Evolutionary conservation across 2,329 filamentous ascomycete species (phyloP), one percentile per base, ranked within the genome.

Genomic region (Dryadomyces quercivorus): DNA sequence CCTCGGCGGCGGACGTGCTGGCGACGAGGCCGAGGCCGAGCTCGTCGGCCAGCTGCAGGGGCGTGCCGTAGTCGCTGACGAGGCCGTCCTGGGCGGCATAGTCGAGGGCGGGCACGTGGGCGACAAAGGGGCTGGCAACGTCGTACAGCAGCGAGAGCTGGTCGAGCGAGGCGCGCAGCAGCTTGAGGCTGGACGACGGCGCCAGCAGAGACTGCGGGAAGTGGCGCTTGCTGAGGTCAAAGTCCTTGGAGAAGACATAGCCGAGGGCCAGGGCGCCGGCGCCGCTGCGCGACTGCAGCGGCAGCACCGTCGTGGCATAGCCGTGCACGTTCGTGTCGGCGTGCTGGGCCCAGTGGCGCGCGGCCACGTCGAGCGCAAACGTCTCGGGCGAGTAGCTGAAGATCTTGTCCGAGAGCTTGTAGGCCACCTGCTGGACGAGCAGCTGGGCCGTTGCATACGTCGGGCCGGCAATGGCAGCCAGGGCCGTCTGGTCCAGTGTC

Each of bases 171-270:
- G 84, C 75, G 45, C 90, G 86, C 64, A 98, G 78, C 65, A 86
- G 85, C 57, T 82, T 81, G 60, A 98, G 75, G 60, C 85, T 92
- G 48, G 88, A 83, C 0, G 90, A 91, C 2, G 90, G 88, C 10
- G 90, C 92, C 59, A 98, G 72, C 59, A 98, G 83, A 16, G 88
- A 84, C 76, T 98, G 93, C 2, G 93, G 92, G 56, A 96, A 84
- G 66, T 93, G 84, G 61, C 91, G 84, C 77, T 93, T 96, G 74
- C 80, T 82, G 64, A 95, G 71, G 68, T 97, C 91, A 65, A 95
- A 96, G 71, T 98, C 93, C 64, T 89, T 88, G 58, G 91, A 96
- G 77, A 97, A 98, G 68, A 97, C 88, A 72, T 98, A 98, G 55
- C 93, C 93, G 50, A 98, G 79, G 21, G 93, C 90, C 65, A 97